Evolutionary conservation across 768 basidiomycete genomes (phyloP), one percentile per base, ranked within the genome.

Genomic region (Sistotremastrum suecicum): DNA sequence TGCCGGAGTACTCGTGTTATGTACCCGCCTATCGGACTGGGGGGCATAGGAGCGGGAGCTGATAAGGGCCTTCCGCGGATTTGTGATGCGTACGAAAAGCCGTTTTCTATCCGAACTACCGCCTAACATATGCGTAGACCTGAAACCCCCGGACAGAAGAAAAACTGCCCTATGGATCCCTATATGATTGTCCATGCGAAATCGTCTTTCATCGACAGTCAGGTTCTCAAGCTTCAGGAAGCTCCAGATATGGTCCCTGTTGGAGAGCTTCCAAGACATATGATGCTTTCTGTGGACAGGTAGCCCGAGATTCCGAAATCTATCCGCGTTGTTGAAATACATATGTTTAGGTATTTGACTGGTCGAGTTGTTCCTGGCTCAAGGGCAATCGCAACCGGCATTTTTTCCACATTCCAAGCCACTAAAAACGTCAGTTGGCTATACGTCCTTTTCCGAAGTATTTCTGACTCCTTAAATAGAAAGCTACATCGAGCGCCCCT

Each of bases 201-300:
- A 63, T 98, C 89, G 33, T 71, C 76, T 5, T 99, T 98, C 58
- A 83, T 91, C 5, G 95, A 99, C 58, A 91, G 95, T 54, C 95
- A 99, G 63, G 85, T 78, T 7, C 72, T 99, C 54, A 99, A 99
- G 60, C 74, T 99, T 8, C 95, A 99, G 63, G 95, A 99, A 63
- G 92, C 94, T 11, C 95, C 95, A 0, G 95, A 99, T 61, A 95
- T 97, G 89, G 95, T 99, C 1, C 95, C 95, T 0, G 92, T 98
- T 29, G 95, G 95, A 71, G 95, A 99, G 58, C 69, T 99, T 37
- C 95, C 95, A 6, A 67, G 92, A 42, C 95, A 98, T 59, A 90
- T 99, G 74, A 72, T 94, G 43, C 68, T 99, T 29, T 92, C 87
- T 31, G 79, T 78, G 4, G 95, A 99, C 60, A 70, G 94, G 60